A percentile compares a stretch with the other conserved stretches of the same genome.
Evolutionary conservation across 2,329 filamentous ascomycete genomes (phyloP).

Genomic region (Phialophora tarda): DNA sequence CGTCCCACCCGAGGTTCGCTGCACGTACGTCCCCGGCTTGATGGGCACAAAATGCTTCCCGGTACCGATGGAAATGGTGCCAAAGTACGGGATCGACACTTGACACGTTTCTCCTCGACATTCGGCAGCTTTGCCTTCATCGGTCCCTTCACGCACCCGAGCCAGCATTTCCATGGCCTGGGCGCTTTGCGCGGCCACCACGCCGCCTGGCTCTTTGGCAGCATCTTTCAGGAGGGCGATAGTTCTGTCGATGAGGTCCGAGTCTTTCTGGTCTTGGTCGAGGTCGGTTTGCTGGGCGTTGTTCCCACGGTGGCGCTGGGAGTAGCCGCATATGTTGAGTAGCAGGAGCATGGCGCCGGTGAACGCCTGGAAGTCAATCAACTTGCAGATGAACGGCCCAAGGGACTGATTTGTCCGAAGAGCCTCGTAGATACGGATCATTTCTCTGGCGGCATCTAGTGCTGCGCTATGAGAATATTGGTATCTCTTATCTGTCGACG

Average conservation of each 20-base stretch:
- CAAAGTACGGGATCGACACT: slow-evolving; percentile 55
- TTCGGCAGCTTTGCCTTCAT: slow-evolving; percentile 22
- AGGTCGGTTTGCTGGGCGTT: slow-evolving; percentile 33
- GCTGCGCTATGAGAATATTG: slow-evolving; percentile 48
- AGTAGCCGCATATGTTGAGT: slow-evolving; percentile 51
- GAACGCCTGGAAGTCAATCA: slow-evolving; percentile 57
- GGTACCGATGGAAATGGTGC: slow-evolving; percentile 49
- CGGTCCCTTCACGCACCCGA: slow-evolving; percentile 39
- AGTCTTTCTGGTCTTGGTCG: slow-evolving; percentile 47
- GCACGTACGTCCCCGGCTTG: slow-evolving; percentile 35
- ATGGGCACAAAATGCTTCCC: slow-evolving; percentile 44
- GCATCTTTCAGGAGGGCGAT: slow-evolving; percentile 45
- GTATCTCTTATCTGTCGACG: slow-evolving; percentile 46
- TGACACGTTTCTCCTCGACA: slow-evolving; percentile 43
- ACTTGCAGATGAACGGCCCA: slow-evolving; percentile 51
- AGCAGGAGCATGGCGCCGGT: slow-evolving; percentile 53
- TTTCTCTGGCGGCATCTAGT: slow-evolving; percentile 51
- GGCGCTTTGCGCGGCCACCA: slow-evolving; percentile 52
- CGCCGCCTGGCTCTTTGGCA: slow-evolving; percentile 46
- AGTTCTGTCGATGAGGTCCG: slow-evolving; percentile 45
- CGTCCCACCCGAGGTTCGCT: slow-evolving; percentile 10
- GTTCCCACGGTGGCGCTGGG: slow-evolving; percentile 38
- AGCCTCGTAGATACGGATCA: slow-evolving; percentile 48
- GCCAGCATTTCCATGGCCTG: slow-evolving; percentile 50
- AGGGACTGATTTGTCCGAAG: slow-evolving; percentile 42